Evolutionary conservation across 257 asterid species (phyloP), one percentile per base, ranked within the genome.

Genomic region (Lycium barbarum): DNA sequence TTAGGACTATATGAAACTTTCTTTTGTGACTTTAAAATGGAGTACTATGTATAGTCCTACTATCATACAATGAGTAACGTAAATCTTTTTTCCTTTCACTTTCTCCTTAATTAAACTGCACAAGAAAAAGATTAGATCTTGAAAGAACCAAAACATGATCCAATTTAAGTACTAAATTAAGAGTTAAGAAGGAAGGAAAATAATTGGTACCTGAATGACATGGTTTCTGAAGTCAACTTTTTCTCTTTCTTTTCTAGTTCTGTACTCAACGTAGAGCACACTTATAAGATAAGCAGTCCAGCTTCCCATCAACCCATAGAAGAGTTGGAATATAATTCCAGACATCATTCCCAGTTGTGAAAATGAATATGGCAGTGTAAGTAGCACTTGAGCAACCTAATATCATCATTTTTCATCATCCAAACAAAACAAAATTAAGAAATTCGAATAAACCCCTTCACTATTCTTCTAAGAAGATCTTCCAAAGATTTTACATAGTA

Each of bases 211-310:
- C 97, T 95, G 98, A 87, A 95, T 95, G 1, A 95, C 97, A 89
- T 95, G 98, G 89, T 93, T 94, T 83, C 95, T 89, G 45, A 94
- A 94, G 88, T 93, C 97, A 82, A 93, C 96, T 84, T 94, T 94
- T 90, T 93, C 98, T 83, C 97, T 92, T 89, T 94, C 98, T 86
- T 93, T 94, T 79, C 97, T 88, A 71, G 95, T 94, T 88, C 98
- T 92, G 84, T 94, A 94, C 91, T 94, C 98, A 43, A 94, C 95
- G 80, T 94, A 94, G 43, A 93, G 95, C 6, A 92, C 93, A 84
- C 97, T 92, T 9, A 94, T 92, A 63, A 95, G 97, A 73, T 95
- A 95, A 74, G 98, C 97, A 59, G 97, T 95, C 97, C 97, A 95
- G 82, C 98, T 95, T 40, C 98, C 98, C 97, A 93, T 87, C 88